Conservation (phyloP, 2,329 filamentous ascomycete genomes). For the Alternaria hordeiaustralica region DNA sequence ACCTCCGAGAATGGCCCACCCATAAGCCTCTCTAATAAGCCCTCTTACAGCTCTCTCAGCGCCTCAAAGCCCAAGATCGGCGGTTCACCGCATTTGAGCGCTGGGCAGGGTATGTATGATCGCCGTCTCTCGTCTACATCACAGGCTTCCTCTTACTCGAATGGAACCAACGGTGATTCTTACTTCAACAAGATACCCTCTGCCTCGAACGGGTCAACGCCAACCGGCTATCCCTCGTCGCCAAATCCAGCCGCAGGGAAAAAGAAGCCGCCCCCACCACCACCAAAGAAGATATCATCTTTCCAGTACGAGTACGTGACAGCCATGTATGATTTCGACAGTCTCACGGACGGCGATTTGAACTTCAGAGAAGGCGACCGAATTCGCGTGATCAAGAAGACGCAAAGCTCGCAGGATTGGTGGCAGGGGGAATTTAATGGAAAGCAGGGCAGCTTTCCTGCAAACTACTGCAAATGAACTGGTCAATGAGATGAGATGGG, state of each 20-base stretch:
- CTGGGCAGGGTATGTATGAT: slow-evolving; percentile 37
- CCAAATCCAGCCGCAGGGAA: slow-evolving; percentile 59
- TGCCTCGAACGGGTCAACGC: slow-evolving; percentile 41
- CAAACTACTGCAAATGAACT: slow-evolving; percentile 73
- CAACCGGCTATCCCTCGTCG: slow-evolving; percentile 33
- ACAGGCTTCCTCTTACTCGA: slow-evolving; percentile 38
- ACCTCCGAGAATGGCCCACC: slow-evolving; percentile 37
- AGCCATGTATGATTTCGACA: slow-evolving; percentile 77
- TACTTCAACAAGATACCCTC: slow-evolving; percentile 54
- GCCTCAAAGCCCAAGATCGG: slow-evolving; percentile 43
- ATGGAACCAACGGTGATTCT: slow-evolving; percentile 38
- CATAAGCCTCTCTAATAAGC: slow-evolving; percentile 42
- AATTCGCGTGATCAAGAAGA: slow-evolving; percentile 80
- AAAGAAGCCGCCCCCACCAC: slow-evolving; percentile 78
- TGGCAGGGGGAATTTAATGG: slow-evolving; percentile 82
- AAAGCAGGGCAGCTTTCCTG: slow-evolving; percentile 74
- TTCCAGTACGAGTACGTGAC: slow-evolving; percentile 66
- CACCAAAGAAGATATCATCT: slow-evolving; percentile 63
- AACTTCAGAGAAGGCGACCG: slow-evolving; percentile 77
- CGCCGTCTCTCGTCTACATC: slow-evolving; percentile 42
- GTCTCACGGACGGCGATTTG: slow-evolving; percentile 73
- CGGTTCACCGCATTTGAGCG: slow-evolving; percentile 44
- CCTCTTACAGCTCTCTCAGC: slow-evolving; percentile 43
- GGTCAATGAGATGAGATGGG: not conserved
- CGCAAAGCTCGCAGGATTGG: slow-evolving; percentile 82